Evolutionary conservation across 2,329 filamentous ascomycete species (phyloP).

Genomic region (Colletotrichum sp.): DNA sequence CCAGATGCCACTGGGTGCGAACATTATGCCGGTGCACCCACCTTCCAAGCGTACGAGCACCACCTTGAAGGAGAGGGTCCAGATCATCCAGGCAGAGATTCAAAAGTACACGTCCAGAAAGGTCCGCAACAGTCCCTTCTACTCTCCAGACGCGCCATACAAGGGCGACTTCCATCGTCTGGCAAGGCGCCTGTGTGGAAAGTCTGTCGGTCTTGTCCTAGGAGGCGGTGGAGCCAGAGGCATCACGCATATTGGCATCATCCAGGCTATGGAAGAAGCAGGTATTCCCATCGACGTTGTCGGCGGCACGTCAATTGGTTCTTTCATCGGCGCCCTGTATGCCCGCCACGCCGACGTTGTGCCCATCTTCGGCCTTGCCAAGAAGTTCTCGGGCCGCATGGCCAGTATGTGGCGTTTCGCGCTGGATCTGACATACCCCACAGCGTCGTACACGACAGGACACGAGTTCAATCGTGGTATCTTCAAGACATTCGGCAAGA

Average conservation of each 20-base stretch:
- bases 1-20: conserved; percentile 87
- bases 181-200: conserved; percentile 87
- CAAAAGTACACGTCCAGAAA: conserved; percentile 97
- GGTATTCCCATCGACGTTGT: conserved; percentile 96
- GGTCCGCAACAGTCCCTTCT: conserved; percentile 86
- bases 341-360: conserved; percentile 96
- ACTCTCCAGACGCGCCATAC: conserved; percentile 89
- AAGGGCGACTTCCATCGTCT: conserved; percentile 97
- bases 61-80: conserved; percentile 88
- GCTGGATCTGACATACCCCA: conserved; percentile 93
- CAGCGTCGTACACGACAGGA: conserved; percentile 95
- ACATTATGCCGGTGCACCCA: conserved; percentile 76
- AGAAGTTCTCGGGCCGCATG: conserved; percentile 99
- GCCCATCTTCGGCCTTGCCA: conserved; percentile 93
- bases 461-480: conserved; percentile 99
- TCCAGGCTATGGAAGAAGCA: conserved; percentile 92
- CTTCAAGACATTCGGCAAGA: conserved; percentile 97
- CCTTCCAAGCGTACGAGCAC: conserved; percentile 81
- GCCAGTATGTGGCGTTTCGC: conserved; percentile 99
- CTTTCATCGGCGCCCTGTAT: conserved; percentile 94
- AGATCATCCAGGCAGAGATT: conserved; percentile 94
- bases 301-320: conserved; percentile 93
- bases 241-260: conserved; percentile 91
- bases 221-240: conserved; percentile 93
- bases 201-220: conserved; percentile 91